Conservation (phyloP, 2,329 filamentous ascomycete species). For the Paecilomyces sp. region DNA sequence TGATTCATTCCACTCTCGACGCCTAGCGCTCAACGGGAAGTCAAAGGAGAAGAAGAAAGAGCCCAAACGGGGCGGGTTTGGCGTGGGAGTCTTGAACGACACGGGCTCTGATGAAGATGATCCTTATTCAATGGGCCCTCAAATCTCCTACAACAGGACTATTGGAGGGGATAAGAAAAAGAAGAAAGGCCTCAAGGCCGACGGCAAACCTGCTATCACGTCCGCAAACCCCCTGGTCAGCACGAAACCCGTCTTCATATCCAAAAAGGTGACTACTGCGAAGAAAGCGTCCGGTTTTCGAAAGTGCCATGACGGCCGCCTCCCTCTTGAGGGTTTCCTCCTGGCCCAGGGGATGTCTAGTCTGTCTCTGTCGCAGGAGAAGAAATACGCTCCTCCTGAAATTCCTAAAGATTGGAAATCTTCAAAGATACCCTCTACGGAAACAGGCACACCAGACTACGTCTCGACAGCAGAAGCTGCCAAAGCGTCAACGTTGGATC, state of each 20-base stretch:
- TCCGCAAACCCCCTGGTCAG: slow-evolving; percentile 58
- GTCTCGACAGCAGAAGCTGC: slow-evolving; percentile 70
- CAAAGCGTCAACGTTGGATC: slow-evolving; percentile 67
- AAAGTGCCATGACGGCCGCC: slow-evolving; percentile 74
- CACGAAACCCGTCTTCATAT: slow-evolving; percentile 66
- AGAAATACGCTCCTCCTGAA: slow-evolving; percentile 37
- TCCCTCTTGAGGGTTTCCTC: slow-evolving; percentile 74
- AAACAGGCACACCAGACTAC: slow-evolving; percentile 38
- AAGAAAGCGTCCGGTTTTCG: slow-evolving; percentile 45
- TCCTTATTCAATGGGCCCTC: slow-evolving; percentile 84
- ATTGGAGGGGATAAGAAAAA: slow-evolving; percentile 79
- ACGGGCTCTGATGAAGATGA: slow-evolving; percentile 94
- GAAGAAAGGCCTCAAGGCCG: slow-evolving; percentile 39
- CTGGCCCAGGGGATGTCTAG: slow-evolving; percentile 52
- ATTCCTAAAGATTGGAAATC: slow-evolving; percentile 62
- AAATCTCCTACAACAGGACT: slow-evolving; percentile 76
- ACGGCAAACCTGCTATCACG: slow-evolving; percentile 34
- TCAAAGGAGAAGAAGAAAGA: slow-evolving; percentile 51
- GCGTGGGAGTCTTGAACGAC: slow-evolving; percentile 84
- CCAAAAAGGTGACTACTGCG: slow-evolving; percentile 51
- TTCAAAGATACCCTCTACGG: slow-evolving; percentile 39
- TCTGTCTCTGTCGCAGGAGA: slow-evolving; percentile 39
- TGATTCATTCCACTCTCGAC: slow-evolving; percentile 30
- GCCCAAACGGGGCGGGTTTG: slow-evolving; percentile 61
- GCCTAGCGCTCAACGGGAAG: slow-evolving; percentile 23